These are phyloP conservation scores for Chimonanthus praecox DNA, from an alignment of 164 flowering plant genomes.

Conservation along the genomic window DNA sequence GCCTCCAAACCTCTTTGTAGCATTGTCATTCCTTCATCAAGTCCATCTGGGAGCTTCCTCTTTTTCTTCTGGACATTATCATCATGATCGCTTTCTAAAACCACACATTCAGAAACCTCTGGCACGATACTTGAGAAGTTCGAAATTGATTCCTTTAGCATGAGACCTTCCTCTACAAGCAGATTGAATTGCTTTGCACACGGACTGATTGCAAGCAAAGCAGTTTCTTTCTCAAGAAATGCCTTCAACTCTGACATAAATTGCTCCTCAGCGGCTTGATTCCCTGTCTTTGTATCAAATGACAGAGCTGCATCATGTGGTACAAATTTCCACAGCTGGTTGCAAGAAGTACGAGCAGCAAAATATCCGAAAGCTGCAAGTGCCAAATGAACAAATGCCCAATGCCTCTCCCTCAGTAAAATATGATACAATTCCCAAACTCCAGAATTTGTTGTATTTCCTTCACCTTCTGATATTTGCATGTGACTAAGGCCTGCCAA, in stretches of 20 bases:
- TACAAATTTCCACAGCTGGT: slow-evolving; percentile 85
- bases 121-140: slow-evolving; percentile 14
- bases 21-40: slow-evolving; percentile 61
- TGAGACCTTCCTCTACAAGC: slow-evolving; percentile 53
- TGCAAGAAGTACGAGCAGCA: slow-evolving; percentile 70
- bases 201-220: slow-evolving; percentile 29
- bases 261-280: slow-evolving; percentile 43
- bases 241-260: slow-evolving; percentile 77
- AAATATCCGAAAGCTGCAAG: slow-evolving; percentile 76
- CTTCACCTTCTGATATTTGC: slow-evolving; percentile 52
- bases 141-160: slow-evolving; percentile 40
- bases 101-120: slow-evolving; percentile 21
- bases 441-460: slow-evolving; percentile 42
- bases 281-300: slow-evolving; percentile 53
- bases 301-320: slow-evolving; percentile 86
- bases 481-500: slow-evolving; percentile 63
- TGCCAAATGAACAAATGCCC: slow-evolving; percentile 78
- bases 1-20: slow-evolving; percentile 65
- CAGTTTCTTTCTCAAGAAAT: slow-evolving; percentile 79
- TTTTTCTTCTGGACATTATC: slow-evolving; percentile 38
- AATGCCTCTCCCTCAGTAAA: slow-evolving; percentile 72
- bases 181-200: slow-evolving; percentile 40
- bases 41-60: slow-evolving; percentile 71
- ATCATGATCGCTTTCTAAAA: slow-evolving; percentile 28
- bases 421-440: slow-evolving; percentile 70